phyloP scores from a whole-genome alignment of 2,329 filamentous ascomycete genomes.

The Pseudogymnoascus sp. region DNA sequence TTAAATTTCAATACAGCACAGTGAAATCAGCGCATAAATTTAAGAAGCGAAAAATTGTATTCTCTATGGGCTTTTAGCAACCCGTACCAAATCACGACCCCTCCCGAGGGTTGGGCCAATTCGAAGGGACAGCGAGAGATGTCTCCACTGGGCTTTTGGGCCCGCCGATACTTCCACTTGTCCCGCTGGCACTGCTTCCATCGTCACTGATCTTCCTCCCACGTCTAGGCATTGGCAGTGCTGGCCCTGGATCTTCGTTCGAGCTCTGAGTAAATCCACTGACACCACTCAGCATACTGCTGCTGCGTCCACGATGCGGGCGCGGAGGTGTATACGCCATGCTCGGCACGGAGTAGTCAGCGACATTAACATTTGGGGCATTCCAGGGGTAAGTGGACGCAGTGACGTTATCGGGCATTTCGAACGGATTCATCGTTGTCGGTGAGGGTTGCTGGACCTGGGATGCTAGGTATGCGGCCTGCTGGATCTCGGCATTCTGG shows the following conservation, averaged over 20 bases:
- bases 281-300: slow-evolving; percentile 59
- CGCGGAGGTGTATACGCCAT: slow-evolving; percentile 13
- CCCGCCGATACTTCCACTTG: slow-evolving; percentile 40
- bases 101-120: background rate
- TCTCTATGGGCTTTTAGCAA: background rate
- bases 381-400: slow-evolving; percentile 16
- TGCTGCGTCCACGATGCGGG: slow-evolving; percentile 48
- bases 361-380: background rate
- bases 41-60: slow-evolving; percentile 1
- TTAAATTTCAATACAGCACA: background rate
- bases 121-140: background rate
- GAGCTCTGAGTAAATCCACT: slow-evolving; percentile 61
- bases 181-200: slow-evolving; percentile 30
- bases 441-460: slow-evolving; percentile 5
- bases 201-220: slow-evolving; percentile 29
- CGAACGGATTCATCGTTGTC: slow-evolving; percentile 3
- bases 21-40: background rate
- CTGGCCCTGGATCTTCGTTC: slow-evolving; percentile 36
- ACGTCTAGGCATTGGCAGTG: slow-evolving; percentile 15
- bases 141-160: slow-evolving; percentile 40
- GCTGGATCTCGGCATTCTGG: slow-evolving; percentile 11
- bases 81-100: background rate
- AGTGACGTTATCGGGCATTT: slow-evolving; percentile 11
- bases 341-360: slow-evolving; percentile 16
- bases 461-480: slow-evolving; percentile 5